Evolutionary conservation across 805 yeast species (phyloP).

Genomic region (Candida easanensis): DNA sequence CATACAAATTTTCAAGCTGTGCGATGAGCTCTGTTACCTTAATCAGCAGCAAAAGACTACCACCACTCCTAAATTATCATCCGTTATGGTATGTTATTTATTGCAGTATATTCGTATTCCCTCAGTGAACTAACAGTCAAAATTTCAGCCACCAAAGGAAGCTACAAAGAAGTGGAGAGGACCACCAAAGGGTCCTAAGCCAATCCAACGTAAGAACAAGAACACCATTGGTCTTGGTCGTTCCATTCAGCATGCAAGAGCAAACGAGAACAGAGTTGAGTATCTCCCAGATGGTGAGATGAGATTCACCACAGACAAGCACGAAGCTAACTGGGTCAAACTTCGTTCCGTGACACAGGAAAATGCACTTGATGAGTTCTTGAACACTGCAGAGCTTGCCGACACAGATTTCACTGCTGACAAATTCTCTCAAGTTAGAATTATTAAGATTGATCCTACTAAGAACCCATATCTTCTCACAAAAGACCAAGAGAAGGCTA

Average conservation of each 20-base stretch:
- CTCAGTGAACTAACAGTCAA: background rate
- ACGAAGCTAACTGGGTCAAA: slow-evolving; percentile 86
- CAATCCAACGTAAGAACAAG: slow-evolving; percentile 78
- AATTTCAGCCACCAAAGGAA: slow-evolving; percentile 36
- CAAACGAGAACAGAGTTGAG: slow-evolving; percentile 65
- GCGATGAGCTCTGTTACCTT: background rate
- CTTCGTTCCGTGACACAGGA: slow-evolving; percentile 94
- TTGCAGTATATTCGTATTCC: background rate
- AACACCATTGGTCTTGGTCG: slow-evolving; percentile 85
- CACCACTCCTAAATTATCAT: background rate
- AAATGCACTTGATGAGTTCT: slow-evolving; percentile 87
- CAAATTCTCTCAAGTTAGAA: slow-evolving; percentile 74
- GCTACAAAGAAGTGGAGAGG: slow-evolving; percentile 67
- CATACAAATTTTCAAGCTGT: background rate
- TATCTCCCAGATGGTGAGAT: slow-evolving; percentile 82
- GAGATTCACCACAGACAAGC: slow-evolving; percentile 82
- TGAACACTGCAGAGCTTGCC: slow-evolving; percentile 92
- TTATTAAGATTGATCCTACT: slow-evolving; percentile 65
- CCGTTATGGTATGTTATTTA: background rate
- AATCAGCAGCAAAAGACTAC: background rate
- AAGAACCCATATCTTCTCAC: slow-evolving; percentile 60
- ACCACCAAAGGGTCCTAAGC: slow-evolving; percentile 90
- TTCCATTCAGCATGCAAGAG: slow-evolving; percentile 71
- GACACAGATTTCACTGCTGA: slow-evolving; percentile 97
- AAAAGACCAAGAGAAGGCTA: slow-evolving; percentile 59